Base-by-base conservation (phyloP, 2,329 filamentous ascomycete species). In the Ramularia endophylla region DNA sequence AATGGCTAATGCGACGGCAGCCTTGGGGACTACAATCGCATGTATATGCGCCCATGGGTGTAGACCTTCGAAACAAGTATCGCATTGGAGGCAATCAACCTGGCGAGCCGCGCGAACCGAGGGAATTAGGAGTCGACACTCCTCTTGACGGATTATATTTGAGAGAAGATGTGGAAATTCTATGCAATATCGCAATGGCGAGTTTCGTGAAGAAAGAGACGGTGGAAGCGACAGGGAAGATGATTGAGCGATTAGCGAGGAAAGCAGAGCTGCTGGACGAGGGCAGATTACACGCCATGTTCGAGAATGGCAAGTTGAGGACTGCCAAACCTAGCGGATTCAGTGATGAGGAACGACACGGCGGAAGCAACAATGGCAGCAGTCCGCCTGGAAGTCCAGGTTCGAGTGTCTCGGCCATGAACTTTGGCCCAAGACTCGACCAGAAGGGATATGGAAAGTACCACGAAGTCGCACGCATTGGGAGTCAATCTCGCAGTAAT, bases 1-100 rank as follows among this genome's bases (percentile, higher is more conserved):
- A n/a, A n/a, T 11, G 6, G 22, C 22, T 25, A 25, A 25, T 11
- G 6, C 22, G 22, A 25, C 11, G 22, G 22, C 11, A 25, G 69
- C 78, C 81, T 2, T 83, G 79, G 76, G 81, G 81, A 3, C 65
- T 85, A 44, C 81, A 85, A 65, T 83, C 79, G 8, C 81, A 85
- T 65, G 79, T 80, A 38, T 84, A 84, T 58, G 80, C 78, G 30
- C 81, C 81, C 22, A 73, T 83, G 58, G 75, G 72, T 47, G 71
- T 83, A 38, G 81, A 85, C 58, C 62, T 85, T 59, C 73, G 81
- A 48, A 81, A 80, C 65, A 82, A 76, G 53, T 85, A 83, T 61
- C 73, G 76, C 55, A 78, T 85, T 41, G 74, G 71, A 46, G 81
- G 81, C 6, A 85, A 85, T 58, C 80, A 85, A 61, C 75, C 80